Base-by-base conservation (phyloP, 306 rosid genomes). In the Castanea crenata region DNA sequence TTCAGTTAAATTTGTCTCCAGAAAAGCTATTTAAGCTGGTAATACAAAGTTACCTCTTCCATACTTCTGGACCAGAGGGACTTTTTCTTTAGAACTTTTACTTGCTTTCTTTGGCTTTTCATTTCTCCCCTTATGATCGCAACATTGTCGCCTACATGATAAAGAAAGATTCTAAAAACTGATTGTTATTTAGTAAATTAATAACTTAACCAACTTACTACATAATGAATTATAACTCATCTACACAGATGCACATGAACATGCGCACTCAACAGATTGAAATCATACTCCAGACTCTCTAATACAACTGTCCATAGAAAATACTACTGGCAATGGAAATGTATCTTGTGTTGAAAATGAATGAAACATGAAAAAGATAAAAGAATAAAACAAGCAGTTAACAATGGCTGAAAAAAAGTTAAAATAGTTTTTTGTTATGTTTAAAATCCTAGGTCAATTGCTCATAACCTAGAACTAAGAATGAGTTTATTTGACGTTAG, bases 61-160 rank as follows among this genome's bases (percentile, higher is more conserved):
- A 91, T 76, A 85, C 91, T 89, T 85, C 89, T 86, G 70, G 90
- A 87, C 97, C 96, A 93, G 62, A 93, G 96, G 27, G 97, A 91
- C 76, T 89, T 93, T 82, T 91, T 93, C 92, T 89, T 93, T 75
- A 92, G 85, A 71, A 76, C 78, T 78, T 87, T 91, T 51, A 92
- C 86, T 68, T 85, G 86, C 87, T 92, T 92, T 87, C 75, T 89
- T 79, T 87, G 96, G 88, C 81, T 88, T 84, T 88, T 92, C 81
- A 89, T 65, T 81, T 84, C 97, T 29, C 91, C 77, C 85, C 81
- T 87, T 86, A 90, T 72, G 90, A 83, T 79, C 71, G 88, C 84
- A 20, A 85, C 76, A 84, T 31, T 79, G 75, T 91, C 91, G 13
- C 94, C 97, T 92, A 83, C 52, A 76, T 56, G 44, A 77, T 46